Percentiles rank a stretch among this genome's conserved stretches.
Conservation (phyloP, 2,329 filamentous ascomycete genomes). For the Fusarium papillatum region DNA sequence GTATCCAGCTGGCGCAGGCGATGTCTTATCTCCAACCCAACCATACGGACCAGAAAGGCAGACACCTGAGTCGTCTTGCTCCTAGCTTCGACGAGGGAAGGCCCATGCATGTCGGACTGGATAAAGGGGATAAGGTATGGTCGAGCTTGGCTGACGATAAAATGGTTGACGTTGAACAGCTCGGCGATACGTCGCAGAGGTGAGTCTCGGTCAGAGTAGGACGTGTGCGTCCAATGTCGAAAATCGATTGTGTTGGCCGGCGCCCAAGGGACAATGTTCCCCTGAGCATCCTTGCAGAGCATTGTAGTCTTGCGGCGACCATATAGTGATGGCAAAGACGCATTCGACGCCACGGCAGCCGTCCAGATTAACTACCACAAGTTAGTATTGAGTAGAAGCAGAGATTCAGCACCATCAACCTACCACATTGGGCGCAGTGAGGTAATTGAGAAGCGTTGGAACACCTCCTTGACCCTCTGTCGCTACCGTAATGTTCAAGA, state of each 20-base stretch:
- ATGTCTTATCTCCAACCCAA: slow-evolving; percentile 84
- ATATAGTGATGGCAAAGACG: slow-evolving; percentile 74
- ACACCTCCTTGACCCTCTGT: slow-evolving; percentile 81
- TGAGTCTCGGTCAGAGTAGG: slow-evolving; percentile 74
- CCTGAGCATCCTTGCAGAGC: slow-evolving; percentile 83
- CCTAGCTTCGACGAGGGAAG: slow-evolving; percentile 71
- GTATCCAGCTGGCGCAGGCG: slow-evolving; percentile 86
- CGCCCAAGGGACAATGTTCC: slow-evolving; percentile 81
- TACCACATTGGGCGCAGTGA: slow-evolving; percentile 94
- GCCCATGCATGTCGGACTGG: slow-evolving; percentile 83
- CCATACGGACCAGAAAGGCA: slow-evolving; percentile 73
- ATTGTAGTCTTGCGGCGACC: slow-evolving; percentile 74
- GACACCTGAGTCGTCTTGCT: slow-evolving; percentile 70
- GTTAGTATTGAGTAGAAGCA: slow-evolving; percentile 17
- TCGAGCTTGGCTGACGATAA: slow-evolving; percentile 92
- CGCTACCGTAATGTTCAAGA: slow-evolving; percentile 93
- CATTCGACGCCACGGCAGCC: slow-evolving; percentile 82
- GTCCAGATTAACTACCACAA: slow-evolving; percentile 79
- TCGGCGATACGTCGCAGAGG: slow-evolving; percentile 81
- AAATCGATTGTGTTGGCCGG: slow-evolving; percentile 73
- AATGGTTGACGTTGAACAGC: slow-evolving; percentile 95
- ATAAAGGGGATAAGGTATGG: slow-evolving; percentile 92
- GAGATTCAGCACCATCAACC: slow-evolving; percentile 51
- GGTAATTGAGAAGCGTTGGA: slow-evolving; percentile 89
- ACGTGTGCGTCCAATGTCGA: slow-evolving; percentile 76